phyloP scores from a whole-genome alignment of 2,329 filamentous ascomycete genomes.

The Gaeumannomyces sp. region DNA sequence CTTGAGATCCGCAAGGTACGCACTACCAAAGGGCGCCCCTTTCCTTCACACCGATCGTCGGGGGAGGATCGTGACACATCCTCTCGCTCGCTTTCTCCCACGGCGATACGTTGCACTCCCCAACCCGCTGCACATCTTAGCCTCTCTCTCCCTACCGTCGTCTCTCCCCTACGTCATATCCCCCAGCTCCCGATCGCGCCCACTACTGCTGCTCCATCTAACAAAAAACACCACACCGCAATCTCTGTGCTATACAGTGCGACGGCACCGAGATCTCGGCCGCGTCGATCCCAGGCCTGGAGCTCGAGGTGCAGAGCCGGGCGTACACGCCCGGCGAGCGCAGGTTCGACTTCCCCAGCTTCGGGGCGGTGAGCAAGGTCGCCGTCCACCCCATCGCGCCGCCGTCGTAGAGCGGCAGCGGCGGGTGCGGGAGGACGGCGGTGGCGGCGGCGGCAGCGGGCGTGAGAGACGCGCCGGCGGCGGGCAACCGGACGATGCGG shows the following conservation, averaged over 20 bases:
- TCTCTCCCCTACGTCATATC: not conserved
- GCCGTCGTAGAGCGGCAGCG: not conserved
- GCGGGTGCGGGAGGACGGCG: not conserved
- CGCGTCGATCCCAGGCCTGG: conserved; percentile 27
- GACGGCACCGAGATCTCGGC: conserved; percentile 26
- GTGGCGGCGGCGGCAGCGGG: no score
- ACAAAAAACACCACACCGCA: not conserved
- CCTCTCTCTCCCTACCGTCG: not conserved
- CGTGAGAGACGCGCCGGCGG: no score
- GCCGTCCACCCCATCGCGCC: conserved; percentile 1
- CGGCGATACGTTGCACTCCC: no score
- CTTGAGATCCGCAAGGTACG: conserved; percentile 20
- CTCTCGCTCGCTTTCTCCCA: not conserved
- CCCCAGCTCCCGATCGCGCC: no score
- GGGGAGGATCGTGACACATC: not conserved
- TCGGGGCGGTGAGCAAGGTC: conserved; percentile 15
- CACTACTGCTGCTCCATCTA: not conserved
- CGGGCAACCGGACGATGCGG: not conserved
- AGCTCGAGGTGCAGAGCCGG: conserved; percentile 28
- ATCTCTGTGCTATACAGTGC: conserved; percentile 17
- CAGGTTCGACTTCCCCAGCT: conserved; percentile 19
- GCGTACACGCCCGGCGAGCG: conserved; percentile 16
- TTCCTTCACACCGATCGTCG: not conserved
- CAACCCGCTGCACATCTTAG: no score
- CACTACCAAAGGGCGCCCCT: not conserved